Evolutionary conservation across 495 filamentous ascomycete species (phyloP), one percentile per base, ranked within the genome.

Genomic region (Aspergillus bertholletiae): DNA sequence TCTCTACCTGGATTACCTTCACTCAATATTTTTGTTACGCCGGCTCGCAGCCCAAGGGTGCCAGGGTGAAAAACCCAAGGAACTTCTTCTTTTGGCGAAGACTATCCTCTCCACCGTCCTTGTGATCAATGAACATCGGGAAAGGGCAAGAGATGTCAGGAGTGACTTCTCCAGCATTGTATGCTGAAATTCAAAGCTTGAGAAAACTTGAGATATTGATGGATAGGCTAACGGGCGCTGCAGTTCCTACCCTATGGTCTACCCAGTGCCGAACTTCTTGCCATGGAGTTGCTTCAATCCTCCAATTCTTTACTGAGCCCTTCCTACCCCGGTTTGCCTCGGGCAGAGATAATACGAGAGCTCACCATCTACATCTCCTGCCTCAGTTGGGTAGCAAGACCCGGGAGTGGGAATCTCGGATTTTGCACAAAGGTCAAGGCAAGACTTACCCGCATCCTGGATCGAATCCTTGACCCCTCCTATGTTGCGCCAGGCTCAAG

Each of bases 161-260:
- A 50, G 41, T 39, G 46, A 56, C 46, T 50, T 56, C 32, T 27
- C 34, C 18, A 20, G 23, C 23, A 30, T 56, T 20, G 53, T 56
- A 45, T 2, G 53, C 21, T 22, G 6, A 2, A 34, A 0, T 22
- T 30, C n/a, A 2, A 7, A 23, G 5, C 22, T n/a, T 22, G 23
- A 47, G 2, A 40, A 2, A 5, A 15, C 6, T 12, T 49, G 18
- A 49, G 5, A 5, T 9, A 28, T 28, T 28, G 5, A 5, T 9
- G 5, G 9, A 28, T 28, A 5, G 5, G 27, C 27, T 28, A 22
- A 11, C 18, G 7, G 3, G 21, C 1, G 20, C 1, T 49, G n/a
- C n/a, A 56, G 53, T 50, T 56, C 23, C 53, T 56, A 6, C 53
- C 46, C 20, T 56, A 49, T 22, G 53, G 53, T 8, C 53, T 56